phyloP scores from a whole-genome alignment of 768 basidiomycete genomes.

The Naganishia kalamii region DNA sequence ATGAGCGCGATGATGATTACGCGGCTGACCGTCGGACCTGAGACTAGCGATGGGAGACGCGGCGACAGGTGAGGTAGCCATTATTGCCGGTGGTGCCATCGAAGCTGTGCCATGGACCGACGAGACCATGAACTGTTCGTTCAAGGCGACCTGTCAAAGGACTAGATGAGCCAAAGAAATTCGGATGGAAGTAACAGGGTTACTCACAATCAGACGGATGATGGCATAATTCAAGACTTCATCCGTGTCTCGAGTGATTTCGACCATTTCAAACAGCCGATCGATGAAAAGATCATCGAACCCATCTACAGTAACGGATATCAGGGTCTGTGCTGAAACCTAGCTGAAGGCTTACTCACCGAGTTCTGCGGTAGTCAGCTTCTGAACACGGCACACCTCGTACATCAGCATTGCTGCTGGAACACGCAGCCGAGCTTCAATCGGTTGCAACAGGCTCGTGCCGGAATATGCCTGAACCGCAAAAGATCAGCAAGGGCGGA shows the following conservation, averaged over 20 bases:
- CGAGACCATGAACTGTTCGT: conserved; percentile 96
- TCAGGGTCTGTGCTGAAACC: neutral
- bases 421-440: conserved; percentile 72
- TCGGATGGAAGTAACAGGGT: neutral
- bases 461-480: neutral
- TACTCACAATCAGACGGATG: conserved; percentile 80
- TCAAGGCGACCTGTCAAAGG: conserved; percentile 67
- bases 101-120: neutral
- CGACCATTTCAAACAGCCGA: conserved; percentile 84
- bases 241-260: conserved; percentile 80
- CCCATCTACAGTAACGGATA: conserved; percentile 52
- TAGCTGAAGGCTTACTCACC: conserved; percentile 51
- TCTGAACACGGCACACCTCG: conserved; percentile 88
- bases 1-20: conserved; percentile 17
- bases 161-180: neutral
- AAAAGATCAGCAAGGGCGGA: too few relatives aligned
- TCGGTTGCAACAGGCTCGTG: conserved; percentile 37
- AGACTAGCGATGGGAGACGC: neutral
- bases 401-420: conserved; percentile 73
- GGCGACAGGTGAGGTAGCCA: neutral
- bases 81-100: conserved; percentile 13
- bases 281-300: conserved; percentile 82
- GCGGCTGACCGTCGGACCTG: neutral
- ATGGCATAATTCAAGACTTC: conserved; percentile 92
- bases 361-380: conserved; percentile 68